Evolutionary conservation across 2,329 filamentous ascomycete species (phyloP), one percentile per base, ranked within the genome.

Genomic region (Juglanconis sp.): DNA sequence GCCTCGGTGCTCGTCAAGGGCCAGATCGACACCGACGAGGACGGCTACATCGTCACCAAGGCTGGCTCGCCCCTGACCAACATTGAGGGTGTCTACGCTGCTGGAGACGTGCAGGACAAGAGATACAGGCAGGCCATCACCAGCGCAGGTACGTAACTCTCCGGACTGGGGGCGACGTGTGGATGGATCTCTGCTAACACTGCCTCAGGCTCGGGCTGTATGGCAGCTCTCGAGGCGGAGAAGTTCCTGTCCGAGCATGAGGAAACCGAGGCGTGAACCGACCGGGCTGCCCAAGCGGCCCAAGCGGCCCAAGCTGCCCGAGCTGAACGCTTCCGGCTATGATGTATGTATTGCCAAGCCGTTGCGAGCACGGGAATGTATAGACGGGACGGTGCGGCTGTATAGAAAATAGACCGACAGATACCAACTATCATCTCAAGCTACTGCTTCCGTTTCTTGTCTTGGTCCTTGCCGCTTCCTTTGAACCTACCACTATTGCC

Each of bases 101-200:
- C 94, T 9, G 95, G 95, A 65, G 95, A 99, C 73, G 96, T 99
- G 9, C 95, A 99, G 81, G 96, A 99, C 75, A 99, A 98, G 88
- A 87, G 89, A 72, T 99, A 99, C 76, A 87, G 95, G 73, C 95
- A 99, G 80, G 95, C 95, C 51, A 96, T 99, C 67, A 99, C 95
- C 65, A 97, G 93, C 78, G 95, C 95, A 68, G 94, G 92, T 92
- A 81, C 73, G 88, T 85, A 36, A 15, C 31, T 13, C 31, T 17
- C 48, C 32, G 6, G 51, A 48, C 17, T 53, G 31, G 30, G 17
- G 30, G 38, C n/a, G 59, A 24, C 53, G 24, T 47, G 54, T 59
- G 38, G 34, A 53, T 48, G 46, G n/a, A 17, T 40, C 24, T 32
- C 59, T 59, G 51, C 66, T 72, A 60, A 72, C 68, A 48, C 30